A percentile compares a stretch with the other conserved stretches of the same genome.
These are phyloP conservation scores for Fusarium mexicanum DNA, from an alignment of 2,329 filamentous ascomycete species.

Conservation along the genomic window DNA sequence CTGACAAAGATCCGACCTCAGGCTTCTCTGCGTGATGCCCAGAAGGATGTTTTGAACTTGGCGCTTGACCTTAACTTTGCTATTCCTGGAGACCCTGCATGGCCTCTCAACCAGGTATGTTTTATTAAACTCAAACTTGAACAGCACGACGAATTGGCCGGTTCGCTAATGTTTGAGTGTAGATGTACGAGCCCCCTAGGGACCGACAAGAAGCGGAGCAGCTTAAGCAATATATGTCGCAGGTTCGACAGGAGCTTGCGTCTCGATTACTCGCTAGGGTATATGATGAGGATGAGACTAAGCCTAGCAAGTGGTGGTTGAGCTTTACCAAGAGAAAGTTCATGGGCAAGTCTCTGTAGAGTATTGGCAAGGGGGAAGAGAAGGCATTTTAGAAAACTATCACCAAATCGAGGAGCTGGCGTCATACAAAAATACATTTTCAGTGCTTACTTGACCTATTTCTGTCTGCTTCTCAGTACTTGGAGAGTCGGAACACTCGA, in stretches of 20 bases:
- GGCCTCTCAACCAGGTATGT: constrained; percentile 86
- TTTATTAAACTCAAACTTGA: background rate
- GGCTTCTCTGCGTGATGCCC: constrained; percentile 68
- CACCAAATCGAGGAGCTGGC: constrained; percentile 31
- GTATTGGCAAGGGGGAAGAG: background rate
- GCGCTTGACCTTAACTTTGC: constrained; percentile 95
- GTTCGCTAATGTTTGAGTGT: constrained; percentile 9
- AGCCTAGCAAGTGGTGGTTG: constrained; percentile 90
- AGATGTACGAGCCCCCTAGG: constrained; percentile 89
- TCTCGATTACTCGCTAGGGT: constrained; percentile 83
- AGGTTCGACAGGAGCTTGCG: constrained; percentile 93
- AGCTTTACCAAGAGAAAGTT: constrained; percentile 99
- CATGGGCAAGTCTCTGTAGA: constrained; percentile 90
- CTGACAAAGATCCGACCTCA: constrained; percentile 84
- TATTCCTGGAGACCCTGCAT: constrained; percentile 91
- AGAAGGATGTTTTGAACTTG: constrained; percentile 85
- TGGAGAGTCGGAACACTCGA: background rate
- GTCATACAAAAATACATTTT: constrained; percentile 33
- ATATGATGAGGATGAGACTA: constrained; percentile 81
- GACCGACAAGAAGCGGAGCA: constrained; percentile 91
- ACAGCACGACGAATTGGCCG: too few species aligned
- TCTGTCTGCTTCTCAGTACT: background rate
- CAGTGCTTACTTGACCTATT: background rate
- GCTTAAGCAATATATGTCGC: constrained; percentile 87
- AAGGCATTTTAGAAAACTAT: constrained; percentile 33